Evolutionary conservation across 2,329 filamentous ascomycete genomes (phyloP), one percentile per base, ranked within the genome.

Genomic region (Aspergillus tanneri): DNA sequence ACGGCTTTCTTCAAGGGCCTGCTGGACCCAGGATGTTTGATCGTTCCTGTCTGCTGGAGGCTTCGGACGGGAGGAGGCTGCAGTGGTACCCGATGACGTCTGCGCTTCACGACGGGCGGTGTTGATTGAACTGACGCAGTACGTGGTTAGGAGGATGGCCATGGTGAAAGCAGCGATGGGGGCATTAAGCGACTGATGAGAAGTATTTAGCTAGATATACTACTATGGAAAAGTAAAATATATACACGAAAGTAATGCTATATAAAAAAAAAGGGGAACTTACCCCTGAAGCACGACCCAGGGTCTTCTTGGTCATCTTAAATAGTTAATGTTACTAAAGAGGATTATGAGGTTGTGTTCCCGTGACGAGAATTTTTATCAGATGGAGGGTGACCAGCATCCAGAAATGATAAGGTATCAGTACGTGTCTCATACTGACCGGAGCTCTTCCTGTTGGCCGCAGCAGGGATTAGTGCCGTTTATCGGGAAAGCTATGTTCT

Each of bases 41-140:
- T 55, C 61, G 21, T 39, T 43, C 18, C 55, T 53, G 64, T 75
- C 73, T 81, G 60, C 62, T 32, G 50, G 32, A 14, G 76, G 53
- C 74, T 79, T 68, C 72, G 77, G 80, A 22, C 38, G 50, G 16
- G 41, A 10, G 9, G 24, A 27, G 77, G 39, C 7, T 16, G 35
- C 34, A 37, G 21, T 23, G 35, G 35, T n/a, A 45, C 12, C 22
- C 11, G 42, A 11, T 1, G 49, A 37, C 44, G 82, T 78, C 52
- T 82, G 76, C 0, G 84, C 84, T 54, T 87, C 86, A 38, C 79
- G 73, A 57, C 86, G 85, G 2, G 85, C 85, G 19, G 83, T 80
- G 51, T 78, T 75, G 53, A 88, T 87, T 19, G 80, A 84, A 7
- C 79, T 84, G 42, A 84, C 72, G 22, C 83, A 75, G 67, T 88